phyloP scores from a whole-genome alignment of 2,329 filamentous ascomycete species.

The Trichothecium sympodiale region DNA sequence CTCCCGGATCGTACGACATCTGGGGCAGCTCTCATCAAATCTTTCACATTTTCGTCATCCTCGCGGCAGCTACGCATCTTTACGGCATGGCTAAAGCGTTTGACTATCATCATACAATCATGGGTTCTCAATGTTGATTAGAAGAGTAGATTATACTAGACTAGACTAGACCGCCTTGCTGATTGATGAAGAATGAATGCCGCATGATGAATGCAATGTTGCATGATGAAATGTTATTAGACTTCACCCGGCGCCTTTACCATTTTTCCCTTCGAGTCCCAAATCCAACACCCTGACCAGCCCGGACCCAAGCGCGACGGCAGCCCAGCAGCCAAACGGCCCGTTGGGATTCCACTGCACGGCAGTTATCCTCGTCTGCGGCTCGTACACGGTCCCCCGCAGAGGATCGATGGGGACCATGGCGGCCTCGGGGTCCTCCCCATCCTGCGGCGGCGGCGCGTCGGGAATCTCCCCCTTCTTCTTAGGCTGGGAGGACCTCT shows the following conservation, averaged over 20 bases:
- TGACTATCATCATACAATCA: conserved; percentile 64
- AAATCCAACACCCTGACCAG: conserved; percentile 57
- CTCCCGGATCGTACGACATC: conserved; percentile 75
- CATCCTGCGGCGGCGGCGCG: conserved; percentile 11
- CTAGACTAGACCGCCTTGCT: conserved; percentile 1
- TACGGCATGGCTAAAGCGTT: conserved; percentile 75
- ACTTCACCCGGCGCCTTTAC: background rate
- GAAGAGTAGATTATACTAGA: background rate
- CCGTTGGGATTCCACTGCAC: conserved; percentile 60
- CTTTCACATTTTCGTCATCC: conserved; percentile 80
- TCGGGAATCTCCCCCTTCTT: conserved; percentile 24
- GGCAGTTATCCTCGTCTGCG: conserved; percentile 49
- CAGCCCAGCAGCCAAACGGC: conserved; percentile 55
- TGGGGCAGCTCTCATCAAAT: conserved; percentile 93
- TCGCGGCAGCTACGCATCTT: conserved; percentile 73
- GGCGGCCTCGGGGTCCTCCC: conserved; percentile 21
- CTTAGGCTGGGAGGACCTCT: conserved; percentile 21
- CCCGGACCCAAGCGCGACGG: conserved; percentile 55
- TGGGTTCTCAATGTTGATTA: conserved; percentile 37
- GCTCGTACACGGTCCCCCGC: conserved; percentile 45
- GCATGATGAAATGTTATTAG: background rate
- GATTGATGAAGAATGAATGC: conserved; percentile 4
- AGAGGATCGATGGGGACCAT: conserved; percentile 23
- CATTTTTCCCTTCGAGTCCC: conserved; percentile 30
- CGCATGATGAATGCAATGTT: conserved; percentile 1